Evolutionary conservation across 2,329 filamentous ascomycete species (phyloP), one percentile per base, ranked within the genome.

Genomic region (Colletotrichum lentis): DNA sequence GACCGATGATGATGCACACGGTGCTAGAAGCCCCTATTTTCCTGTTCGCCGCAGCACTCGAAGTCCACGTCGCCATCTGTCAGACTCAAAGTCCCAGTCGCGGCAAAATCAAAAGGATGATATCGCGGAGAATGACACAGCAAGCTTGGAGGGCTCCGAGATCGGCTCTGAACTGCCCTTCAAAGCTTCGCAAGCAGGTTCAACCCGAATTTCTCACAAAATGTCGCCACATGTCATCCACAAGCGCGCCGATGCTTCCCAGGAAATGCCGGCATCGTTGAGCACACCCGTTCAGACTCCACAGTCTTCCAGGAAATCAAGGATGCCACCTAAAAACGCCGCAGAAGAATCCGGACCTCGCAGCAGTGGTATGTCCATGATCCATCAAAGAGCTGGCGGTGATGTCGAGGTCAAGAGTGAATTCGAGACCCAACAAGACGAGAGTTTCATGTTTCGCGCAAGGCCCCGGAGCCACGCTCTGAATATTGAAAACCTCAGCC

Each of bases 381-480:
- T 8, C 55, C 6, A 8, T 14, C 27, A 44, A 35, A 41, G 27
- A 56, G 12, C 18, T 27, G 4, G 18, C 20, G 31, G 41, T 8
- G 27, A 58, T 37, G 50, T 56, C 43, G 37, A 65, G 8, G 35
- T 60, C 14, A 60, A 66, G 12, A 11, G 22, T 20, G 49, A 69
- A 18, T 70, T 71, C 2, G 53, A 74, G 58, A 78, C 73, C 11
- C 76, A 80, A 50, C 71, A 74, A 67, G 77, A 79, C 47, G 71
- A 73, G 14, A 80, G 76, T 62, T 79, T 79, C 57, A 70, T 71
- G 20, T 79, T 76, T 67, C 77, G 73, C 24, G 73, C 73, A 49
- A 72, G 67, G 6, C 46, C 49, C 11, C 43, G 50, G 16, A 27
- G 46, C 16, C 62, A 47, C 46, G 37, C 10, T 4, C 18, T 39